phyloP scores from a whole-genome alignment of 495 filamentous ascomycete species.

The Xylaria palmicola region DNA sequence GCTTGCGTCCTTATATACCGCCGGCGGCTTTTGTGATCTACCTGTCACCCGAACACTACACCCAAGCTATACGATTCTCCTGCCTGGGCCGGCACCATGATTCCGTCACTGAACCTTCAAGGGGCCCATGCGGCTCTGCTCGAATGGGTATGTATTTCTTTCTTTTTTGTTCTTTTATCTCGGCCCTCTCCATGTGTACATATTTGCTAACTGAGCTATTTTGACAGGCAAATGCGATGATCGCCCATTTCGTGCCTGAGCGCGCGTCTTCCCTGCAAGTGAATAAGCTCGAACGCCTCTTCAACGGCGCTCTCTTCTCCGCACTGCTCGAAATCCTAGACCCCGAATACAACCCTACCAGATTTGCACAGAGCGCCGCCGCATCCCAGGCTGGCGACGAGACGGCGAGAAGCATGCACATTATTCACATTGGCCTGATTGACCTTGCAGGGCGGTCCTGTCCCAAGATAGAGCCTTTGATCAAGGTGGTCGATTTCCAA shows the following conservation, averaged over 20 bases:
- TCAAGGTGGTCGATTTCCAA: conserved; percentile 28
- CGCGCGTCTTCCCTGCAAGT: conserved; percentile 29
- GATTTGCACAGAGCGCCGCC: conserved; percentile 56
- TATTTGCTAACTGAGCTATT: conserved; percentile 19
- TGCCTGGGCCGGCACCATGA: conserved; percentile 21
- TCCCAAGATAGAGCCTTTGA: conserved; percentile 25
- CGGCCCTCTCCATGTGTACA: not conserved
- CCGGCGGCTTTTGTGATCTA: not conserved
- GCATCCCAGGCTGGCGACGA: conserved; percentile 20
- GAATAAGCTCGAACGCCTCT: conserved; percentile 56
- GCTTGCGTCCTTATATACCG: not conserved
- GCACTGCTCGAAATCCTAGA: conserved; percentile 62
- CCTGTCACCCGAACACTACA: not conserved
- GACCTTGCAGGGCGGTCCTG: conserved; percentile 22
- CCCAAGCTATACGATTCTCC: not conserved
- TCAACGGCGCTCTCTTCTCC: conserved; percentile 69
- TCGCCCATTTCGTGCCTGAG: conserved; percentile 18
- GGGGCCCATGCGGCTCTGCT: conserved; percentile 42
- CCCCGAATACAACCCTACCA: conserved; percentile 57
- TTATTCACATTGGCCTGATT: conserved; percentile 28
- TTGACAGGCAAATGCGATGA: conserved; percentile 28
- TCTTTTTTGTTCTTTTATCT: not conserved
- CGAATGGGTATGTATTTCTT: conserved; percentile 40
- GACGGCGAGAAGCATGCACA: conserved; percentile 29
- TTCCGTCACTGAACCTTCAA: conserved; percentile 24